phyloP scores from a whole-genome alignment of 495 filamentous ascomycete genomes.

The Rusavskia elegans region DNA sequence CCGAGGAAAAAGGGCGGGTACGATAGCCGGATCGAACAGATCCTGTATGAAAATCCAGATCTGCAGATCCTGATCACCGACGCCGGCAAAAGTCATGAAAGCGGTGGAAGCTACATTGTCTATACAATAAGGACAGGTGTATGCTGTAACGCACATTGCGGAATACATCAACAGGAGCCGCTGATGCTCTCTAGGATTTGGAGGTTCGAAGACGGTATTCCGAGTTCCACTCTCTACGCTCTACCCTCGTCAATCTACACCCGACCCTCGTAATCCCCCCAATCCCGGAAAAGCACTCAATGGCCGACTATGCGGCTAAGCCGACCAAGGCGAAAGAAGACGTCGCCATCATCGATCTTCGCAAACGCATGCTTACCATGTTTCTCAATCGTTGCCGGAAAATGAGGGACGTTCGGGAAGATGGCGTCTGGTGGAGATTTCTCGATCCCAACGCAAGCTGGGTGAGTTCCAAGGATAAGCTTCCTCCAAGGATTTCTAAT shows the following conservation, averaged over 20 bases:
- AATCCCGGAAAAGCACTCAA: conserved; percentile 95
- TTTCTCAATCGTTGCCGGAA: conserved; percentile 84
- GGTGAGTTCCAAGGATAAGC: conserved; percentile 35
- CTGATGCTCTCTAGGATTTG: conserved; percentile 47
- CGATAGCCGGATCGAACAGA: conserved; percentile 88
- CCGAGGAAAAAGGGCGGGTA: conserved; percentile 68
- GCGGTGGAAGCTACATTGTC: conserved; percentile 80
- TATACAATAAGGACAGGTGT: conserved; percentile 95
- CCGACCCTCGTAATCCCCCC: conserved; percentile 90
- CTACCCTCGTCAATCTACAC: conserved; percentile 76
- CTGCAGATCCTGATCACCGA: conserved; percentile 79
- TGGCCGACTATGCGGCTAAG: conserved; percentile 96
- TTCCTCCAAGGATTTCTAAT: conserved; percentile 5
- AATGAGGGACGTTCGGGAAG: conserved; percentile 87
- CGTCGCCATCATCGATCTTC: conserved; percentile 82
- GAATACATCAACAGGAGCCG: neutral
- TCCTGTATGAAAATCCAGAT: conserved; percentile 86
- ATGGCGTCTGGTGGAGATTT: conserved; percentile 95
- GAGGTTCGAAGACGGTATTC: conserved; percentile 93
- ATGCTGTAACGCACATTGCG: conserved; percentile 20
- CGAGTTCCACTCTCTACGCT: conserved; percentile 84
- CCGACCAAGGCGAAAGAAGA: conserved; percentile 97
- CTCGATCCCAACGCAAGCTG: conserved; percentile 96
- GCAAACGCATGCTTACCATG: conserved; percentile 89
- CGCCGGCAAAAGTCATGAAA: conserved; percentile 86